phyloP scores from a whole-genome alignment of 2,329 filamentous ascomycete species.

The Claviceps spartinae region DNA sequence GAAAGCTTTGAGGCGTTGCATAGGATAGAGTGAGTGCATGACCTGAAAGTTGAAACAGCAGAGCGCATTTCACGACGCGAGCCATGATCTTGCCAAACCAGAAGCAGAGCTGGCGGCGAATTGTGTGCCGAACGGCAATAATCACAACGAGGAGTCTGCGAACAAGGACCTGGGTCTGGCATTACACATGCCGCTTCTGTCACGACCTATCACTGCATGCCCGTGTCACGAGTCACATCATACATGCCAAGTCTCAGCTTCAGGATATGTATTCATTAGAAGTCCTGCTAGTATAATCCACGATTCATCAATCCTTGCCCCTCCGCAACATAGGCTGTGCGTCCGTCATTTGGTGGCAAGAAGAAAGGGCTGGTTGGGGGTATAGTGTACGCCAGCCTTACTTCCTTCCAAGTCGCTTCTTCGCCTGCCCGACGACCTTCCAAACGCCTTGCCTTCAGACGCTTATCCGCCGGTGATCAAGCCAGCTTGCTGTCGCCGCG shows the following conservation, averaged over 20 bases:
- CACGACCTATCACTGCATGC: not conserved
- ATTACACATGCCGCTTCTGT: too few relatives aligned
- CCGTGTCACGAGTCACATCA: too few relatives aligned
- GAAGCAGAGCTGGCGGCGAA: conserved; percentile 1
- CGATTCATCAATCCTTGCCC: conserved; percentile 22
- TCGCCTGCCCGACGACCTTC: conserved; percentile 23
- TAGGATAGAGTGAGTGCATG: too few relatives aligned
- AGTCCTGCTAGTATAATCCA: conserved; percentile 20
- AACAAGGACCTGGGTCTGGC: conserved; percentile 37
- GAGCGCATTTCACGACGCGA: too few relatives aligned
- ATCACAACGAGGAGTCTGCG: not conserved
- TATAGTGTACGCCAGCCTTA: conserved; percentile 18
- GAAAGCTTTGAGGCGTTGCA: too few relatives aligned
- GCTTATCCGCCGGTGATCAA: not conserved
- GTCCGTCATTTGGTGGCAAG: conserved; percentile 10
- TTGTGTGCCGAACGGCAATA: not conserved
- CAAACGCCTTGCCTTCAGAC: conserved; percentile 23
- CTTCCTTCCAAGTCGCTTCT: conserved; percentile 21
- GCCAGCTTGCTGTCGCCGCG: conserved; percentile 2
- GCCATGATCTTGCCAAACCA: conserved; percentile 9
- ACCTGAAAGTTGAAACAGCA: too few relatives aligned
- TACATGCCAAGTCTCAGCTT: not conserved
- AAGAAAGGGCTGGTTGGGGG: conserved; percentile 23
- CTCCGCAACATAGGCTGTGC: conserved; percentile 21
- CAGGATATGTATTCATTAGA: conserved; percentile 17